Evolutionary conservation across 2,329 filamentous ascomycete genomes (phyloP).

Genomic region (Hypoxylon sp.): DNA sequence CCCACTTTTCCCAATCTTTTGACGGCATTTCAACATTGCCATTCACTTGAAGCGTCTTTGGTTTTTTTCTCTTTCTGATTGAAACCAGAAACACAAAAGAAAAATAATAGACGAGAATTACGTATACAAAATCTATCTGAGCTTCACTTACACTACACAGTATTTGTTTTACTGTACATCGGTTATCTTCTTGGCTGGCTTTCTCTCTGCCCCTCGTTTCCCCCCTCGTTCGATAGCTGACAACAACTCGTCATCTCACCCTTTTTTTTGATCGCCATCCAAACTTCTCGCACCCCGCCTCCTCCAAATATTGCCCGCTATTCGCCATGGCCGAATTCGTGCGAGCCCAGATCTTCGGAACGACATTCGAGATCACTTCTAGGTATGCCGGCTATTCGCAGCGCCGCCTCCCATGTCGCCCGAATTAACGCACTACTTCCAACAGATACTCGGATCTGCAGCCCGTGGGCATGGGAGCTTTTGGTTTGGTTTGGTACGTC

Average conservation of each 20-base stretch:
- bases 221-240: slow-evolving; percentile 38
- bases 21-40: slow-evolving; percentile 44
- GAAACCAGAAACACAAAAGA: slow-evolving; percentile 3
- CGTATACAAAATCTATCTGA: slow-evolving; percentile 19
- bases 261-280: slow-evolving; percentile 29
- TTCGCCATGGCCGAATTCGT: slow-evolving; percentile 97
- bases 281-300: slow-evolving; percentile 39
- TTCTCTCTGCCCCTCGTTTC: slow-evolving; percentile 45
- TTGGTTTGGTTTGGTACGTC: slow-evolving; percentile 94
- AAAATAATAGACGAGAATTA: slow-evolving; percentile 2
- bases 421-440: slow-evolving; percentile 48
- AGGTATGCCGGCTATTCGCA: slow-evolving; percentile 70
- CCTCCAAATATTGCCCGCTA: slow-evolving; percentile 21
- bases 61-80: slow-evolving; percentile 2
- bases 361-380: slow-evolving; percentile 99
- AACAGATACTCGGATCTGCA: slow-evolving; percentile 95
- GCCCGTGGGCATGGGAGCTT: slow-evolving; percentile 98
- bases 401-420: slow-evolving; percentile 36
- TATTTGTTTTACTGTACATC: slow-evolving; percentile 16
- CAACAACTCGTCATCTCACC: slow-evolving; percentile 21
- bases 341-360: slow-evolving; percentile 98
- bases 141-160: slow-evolving; percentile 7
- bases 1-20: slow-evolving; percentile 40
- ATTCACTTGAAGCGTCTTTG: slow-evolving; percentile 27
- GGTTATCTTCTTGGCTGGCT: background rate